Conservation (phyloP, 345 rosid genomes). For the Conringia planisiliqua region DNA sequence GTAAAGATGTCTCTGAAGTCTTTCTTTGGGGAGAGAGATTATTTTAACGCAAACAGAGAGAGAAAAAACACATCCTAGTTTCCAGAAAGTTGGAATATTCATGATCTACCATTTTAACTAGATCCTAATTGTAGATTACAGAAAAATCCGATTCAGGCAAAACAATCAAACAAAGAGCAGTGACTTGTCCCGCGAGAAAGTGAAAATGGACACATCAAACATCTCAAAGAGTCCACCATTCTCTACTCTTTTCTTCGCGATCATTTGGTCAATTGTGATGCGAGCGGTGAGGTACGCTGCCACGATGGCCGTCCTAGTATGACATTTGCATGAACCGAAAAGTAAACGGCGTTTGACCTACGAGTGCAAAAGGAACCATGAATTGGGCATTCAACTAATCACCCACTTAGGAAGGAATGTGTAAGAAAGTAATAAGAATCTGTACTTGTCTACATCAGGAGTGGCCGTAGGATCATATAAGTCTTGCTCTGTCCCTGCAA, state of each 20-base stretch:
- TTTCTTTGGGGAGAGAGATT: background rate
- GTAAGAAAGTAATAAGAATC: background rate
- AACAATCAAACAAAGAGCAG: constrained; percentile 8
- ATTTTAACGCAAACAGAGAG: background rate
- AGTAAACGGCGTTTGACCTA: constrained; percentile 79
- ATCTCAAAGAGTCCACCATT: constrained; percentile 16
- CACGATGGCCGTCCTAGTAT: constrained; percentile 71
- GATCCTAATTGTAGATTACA: constrained; percentile 3
- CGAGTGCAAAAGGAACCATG: constrained; percentile 24
- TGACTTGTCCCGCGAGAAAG: background rate
- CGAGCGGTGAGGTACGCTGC: constrained; percentile 56
- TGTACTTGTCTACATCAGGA: constrained; percentile 84
- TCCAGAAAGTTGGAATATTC: background rate
- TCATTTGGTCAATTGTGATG: constrained; percentile 37
- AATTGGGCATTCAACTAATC: constrained; percentile 8
- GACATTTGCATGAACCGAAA: constrained; percentile 69
- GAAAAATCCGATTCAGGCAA: background rate
- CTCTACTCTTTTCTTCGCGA: background rate
- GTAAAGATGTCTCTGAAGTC: too few species aligned
- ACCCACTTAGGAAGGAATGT: background rate
- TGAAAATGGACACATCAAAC: background rate
- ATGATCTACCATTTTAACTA: background rate
- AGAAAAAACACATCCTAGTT: background rate
- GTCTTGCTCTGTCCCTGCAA: constrained; percentile 63
- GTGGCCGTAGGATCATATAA: constrained; percentile 75